Conservation (phyloP, 352 stramenopile species). For the Phytopythium ostracodes region DNA sequence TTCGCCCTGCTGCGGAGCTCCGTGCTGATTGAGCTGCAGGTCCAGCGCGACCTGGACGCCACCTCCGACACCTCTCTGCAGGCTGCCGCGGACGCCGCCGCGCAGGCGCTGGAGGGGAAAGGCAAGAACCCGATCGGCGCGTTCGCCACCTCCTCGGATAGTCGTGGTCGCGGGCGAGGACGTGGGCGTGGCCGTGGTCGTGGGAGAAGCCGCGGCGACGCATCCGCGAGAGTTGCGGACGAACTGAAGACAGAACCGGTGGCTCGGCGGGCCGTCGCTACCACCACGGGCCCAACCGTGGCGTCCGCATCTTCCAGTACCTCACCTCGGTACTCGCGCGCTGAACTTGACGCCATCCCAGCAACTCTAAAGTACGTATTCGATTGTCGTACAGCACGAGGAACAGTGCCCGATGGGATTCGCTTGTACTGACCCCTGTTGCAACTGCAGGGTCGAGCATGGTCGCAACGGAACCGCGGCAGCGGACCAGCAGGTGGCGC, state of each 20-base stretch:
- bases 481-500: not conserved
- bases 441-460: not conserved
- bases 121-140: not conserved
- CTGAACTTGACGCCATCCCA: slow-evolving; percentile 3
- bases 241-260: slow-evolving; percentile 1
- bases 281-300: not conserved
- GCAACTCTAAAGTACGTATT: not conserved
- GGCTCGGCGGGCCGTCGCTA: not conserved
- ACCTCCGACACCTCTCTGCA: slow-evolving; percentile 12
- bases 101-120: not conserved
- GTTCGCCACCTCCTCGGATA: too few species aligned
- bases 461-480: not conserved
- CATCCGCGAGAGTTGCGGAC: not conserved
- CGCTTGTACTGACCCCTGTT: too few species aligned
- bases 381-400: not conserved
- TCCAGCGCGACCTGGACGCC: slow-evolving; percentile 21
- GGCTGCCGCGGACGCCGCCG: slow-evolving; percentile 1
- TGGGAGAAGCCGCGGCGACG: not conserved
- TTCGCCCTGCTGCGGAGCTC: slow-evolving; percentile 48
- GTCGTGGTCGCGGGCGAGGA: not conserved
- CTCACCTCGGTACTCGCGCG: slow-evolving; percentile 1
- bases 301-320: not conserved
- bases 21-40: slow-evolving; percentile 52
- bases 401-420: too few species aligned
- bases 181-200: not conserved